Base-by-base conservation (phyloP, 768 basidiomycete species). In the Leccinum uliginosum region DNA sequence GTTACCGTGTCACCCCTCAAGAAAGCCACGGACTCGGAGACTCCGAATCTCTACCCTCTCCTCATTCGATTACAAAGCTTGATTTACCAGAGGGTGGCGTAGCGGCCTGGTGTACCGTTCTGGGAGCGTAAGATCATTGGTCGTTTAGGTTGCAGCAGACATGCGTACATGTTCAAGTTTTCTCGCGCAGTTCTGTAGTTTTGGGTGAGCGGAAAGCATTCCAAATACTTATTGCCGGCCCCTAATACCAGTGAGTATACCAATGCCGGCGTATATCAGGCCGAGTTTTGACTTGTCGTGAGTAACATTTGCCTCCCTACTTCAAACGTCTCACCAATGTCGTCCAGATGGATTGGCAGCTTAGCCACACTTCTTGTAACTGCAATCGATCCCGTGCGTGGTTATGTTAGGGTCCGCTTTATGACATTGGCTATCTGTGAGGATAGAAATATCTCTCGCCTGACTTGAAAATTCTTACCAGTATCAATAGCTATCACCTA, bases 381-480 rank as follows among this genome's bases (percentile, higher is more conserved):
- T 9, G 61, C 23, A 3, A 14, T 69, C 1, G 68, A 66, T 8
- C 60, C 58, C 10, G n/a, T 70, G 14, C 64, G 68, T 14, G 68
- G 68, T n/a, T n/a, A n/a, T n/a, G n/a, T n/a, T n/a, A n/a, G n/a
- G n/a, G n/a, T 6, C 64, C 61, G 8, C 56, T 69, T 11, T 68
- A 64, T 10, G 68, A 69, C 40, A 59, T 53, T 0, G 68, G 68
- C 60, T 66, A 69, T 58, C 70, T 70, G 68, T 70, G 47, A 62
- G 68, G 12, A 21, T 14, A 32, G 9, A 15, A 26, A 21, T 23
- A 14, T 34, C 49, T 8, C 14, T 21, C 7, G 14, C 19, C 24
- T 34, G 49, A 6, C 23, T 19, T 34, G 19, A 34, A 21, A n/a
- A 14, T 14, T 4, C 49, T 50, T 19, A 50, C 14, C 14, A 17